A percentile compares a stretch with the other conserved stretches of the same genome.
Evolutionary conservation across 371 early-diverging fungal species (phyloP).

Genomic region (Mucor racemosus): DNA sequence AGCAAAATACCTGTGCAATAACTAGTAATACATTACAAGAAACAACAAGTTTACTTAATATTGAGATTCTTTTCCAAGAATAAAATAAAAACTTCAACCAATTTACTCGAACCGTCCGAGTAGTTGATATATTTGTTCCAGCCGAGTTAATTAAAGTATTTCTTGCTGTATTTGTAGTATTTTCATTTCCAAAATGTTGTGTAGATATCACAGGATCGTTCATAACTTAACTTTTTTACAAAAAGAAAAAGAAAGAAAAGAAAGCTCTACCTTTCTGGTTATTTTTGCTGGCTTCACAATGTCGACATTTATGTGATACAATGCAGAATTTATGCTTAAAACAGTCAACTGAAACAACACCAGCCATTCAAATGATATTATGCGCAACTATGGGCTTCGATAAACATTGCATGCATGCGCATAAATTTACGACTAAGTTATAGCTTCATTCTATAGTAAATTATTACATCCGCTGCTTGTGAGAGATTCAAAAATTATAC

Average conservation of each 20-base stretch:
- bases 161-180: no score
- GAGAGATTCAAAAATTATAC: no score
- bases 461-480: no score
- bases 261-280: background rate
- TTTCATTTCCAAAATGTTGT: background rate
- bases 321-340: background rate
- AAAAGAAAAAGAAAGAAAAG: background rate
- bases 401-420: no score
- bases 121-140: background rate
- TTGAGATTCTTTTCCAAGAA: slow-evolving; percentile 21
- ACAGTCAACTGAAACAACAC: slow-evolving; percentile 1
- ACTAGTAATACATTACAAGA: slow-evolving; percentile 1
- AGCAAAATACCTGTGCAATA: slow-evolving; percentile 15
- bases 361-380: background rate
- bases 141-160: background rate
- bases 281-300: no score
- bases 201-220: background rate
- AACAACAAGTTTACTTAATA: slow-evolving; percentile 4
- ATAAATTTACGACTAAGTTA: no score
- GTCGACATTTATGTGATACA: background rate
- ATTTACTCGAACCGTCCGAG: slow-evolving; percentile 1
- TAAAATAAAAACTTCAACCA: slow-evolving; percentile 13
- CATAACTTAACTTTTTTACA: background rate
- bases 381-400: no score
- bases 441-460: no score